Evolutionary conservation across 1,284 basidiomycete genomes (phyloP).

Genomic region (Rhodotorula glutinis): DNA sequence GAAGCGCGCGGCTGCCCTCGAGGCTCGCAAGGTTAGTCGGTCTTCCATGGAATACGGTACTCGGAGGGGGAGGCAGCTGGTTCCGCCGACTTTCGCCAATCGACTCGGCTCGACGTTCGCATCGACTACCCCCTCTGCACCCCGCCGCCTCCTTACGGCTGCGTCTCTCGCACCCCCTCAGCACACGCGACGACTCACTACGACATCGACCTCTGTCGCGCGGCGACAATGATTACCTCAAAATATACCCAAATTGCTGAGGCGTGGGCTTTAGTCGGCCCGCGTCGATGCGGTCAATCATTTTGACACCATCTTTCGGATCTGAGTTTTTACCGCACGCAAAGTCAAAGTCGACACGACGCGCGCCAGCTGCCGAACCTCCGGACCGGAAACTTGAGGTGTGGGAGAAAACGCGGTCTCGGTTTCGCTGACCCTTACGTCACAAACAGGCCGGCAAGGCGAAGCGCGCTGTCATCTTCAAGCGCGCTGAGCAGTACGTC

Average conservation of each 20-base stretch:
- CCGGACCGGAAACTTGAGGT: too few relatives aligned
- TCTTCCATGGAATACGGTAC: too few relatives aligned
- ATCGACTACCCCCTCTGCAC: too few relatives aligned
- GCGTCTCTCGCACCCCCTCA: too few relatives aligned
- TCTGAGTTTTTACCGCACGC: too few relatives aligned
- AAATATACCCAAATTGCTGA: slow-evolving; percentile 56
- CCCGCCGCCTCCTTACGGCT: neutral
- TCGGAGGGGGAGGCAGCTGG: too few relatives aligned
- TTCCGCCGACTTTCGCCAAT: too few relatives aligned
- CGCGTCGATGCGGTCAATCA: slow-evolving; percentile 67
- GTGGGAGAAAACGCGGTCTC: too few relatives aligned
- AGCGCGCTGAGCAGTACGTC: slow-evolving; percentile 97
- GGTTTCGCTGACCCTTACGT: slow-evolving; percentile 14
- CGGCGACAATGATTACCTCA: slow-evolving; percentile 64
- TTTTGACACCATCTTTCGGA: slow-evolving; percentile 82
- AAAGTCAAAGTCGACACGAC: too few relatives aligned
- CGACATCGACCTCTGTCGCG: neutral
- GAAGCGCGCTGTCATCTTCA: slow-evolving; percentile 98
- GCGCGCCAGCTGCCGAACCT: too few relatives aligned
- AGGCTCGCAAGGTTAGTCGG: slow-evolving; percentile 82
- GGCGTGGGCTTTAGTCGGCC: slow-evolving; percentile 18
- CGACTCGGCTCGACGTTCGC: too few relatives aligned
- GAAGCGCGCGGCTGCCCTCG: slow-evolving; percentile 76
- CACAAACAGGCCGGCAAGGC: slow-evolving; percentile 69
- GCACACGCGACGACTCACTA: too few relatives aligned